phyloP scores from a whole-genome alignment of 2,329 filamentous ascomycete species.

The Thielaviopsis musarum region DNA sequence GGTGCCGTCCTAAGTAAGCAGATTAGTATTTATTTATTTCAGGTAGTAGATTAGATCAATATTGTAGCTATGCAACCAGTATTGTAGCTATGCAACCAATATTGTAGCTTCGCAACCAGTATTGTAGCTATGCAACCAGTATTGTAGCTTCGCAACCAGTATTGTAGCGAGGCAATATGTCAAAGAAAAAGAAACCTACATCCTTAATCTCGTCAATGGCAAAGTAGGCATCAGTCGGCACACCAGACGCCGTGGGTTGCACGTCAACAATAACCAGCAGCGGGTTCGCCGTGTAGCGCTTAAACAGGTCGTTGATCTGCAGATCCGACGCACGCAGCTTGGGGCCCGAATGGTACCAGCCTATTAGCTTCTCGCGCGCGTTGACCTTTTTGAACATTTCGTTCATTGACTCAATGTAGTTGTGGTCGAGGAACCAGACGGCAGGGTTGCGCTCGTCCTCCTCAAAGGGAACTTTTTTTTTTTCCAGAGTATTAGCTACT shows the following conservation, averaged over 20 bases:
- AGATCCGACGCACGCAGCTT: slow-evolving; percentile 93
- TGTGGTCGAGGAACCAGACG: slow-evolving; percentile 98
- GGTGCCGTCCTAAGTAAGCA: slow-evolving; percentile 61
- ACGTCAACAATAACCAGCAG: slow-evolving; percentile 96
- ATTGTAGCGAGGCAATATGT: too few relatives aligned
- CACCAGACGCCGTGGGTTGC: slow-evolving; percentile 92
- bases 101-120: too few relatives aligned
- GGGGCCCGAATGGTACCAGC: slow-evolving; percentile 97
- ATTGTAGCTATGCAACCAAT: too few relatives aligned
- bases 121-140: too few relatives aligned
- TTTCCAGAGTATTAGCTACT: slow-evolving; percentile 11
- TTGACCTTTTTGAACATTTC: slow-evolving; percentile 99
- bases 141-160: too few relatives aligned
- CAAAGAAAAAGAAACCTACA: slow-evolving; percentile 15
- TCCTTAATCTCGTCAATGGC: slow-evolving; percentile 99
- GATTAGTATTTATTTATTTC: background rate
- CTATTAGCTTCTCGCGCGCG: slow-evolving; percentile 94
- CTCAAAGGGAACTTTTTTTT: slow-evolving; percentile 70
- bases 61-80: too few relatives aligned
- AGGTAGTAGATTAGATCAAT: background rate
- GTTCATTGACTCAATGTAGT: slow-evolving; percentile 98
- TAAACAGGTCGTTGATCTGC: slow-evolving; percentile 99
- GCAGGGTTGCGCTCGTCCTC: slow-evolving; percentile 97
- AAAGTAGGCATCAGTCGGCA: slow-evolving; percentile 97
- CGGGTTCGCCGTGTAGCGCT: slow-evolving; percentile 94